Evolutionary conservation across 1,284 basidiomycete species (phyloP).

Genomic region (Exobasidium cylindrosporum): DNA sequence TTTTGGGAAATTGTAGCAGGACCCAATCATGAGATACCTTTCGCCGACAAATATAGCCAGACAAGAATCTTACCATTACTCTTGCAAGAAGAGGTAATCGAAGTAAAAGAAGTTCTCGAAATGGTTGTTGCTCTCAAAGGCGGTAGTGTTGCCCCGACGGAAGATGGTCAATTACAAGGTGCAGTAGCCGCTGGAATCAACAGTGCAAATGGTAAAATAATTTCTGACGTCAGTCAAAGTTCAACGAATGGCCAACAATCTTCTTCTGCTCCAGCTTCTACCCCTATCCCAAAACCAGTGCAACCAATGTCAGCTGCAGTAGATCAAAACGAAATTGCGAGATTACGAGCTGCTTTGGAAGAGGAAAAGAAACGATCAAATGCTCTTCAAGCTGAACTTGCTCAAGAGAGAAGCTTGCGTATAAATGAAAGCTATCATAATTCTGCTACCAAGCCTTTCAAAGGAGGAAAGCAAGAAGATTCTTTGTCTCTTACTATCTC

Average conservation of each 20-base stretch:
- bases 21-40: conserved; percentile 18
- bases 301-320: conserved; percentile 9
- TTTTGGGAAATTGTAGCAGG: conserved; percentile 45
- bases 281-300: background rate
- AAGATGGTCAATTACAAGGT: conserved; percentile 21
- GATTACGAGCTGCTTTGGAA: conserved; percentile 17
- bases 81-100: conserved; percentile 29
- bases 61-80: conserved; percentile 20
- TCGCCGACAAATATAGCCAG: conserved; percentile 12
- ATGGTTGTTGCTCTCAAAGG: conserved; percentile 38
- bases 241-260: background rate
- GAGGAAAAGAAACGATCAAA: conserved; percentile 13
- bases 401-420: conserved; percentile 11
- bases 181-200: conserved; percentile 11
- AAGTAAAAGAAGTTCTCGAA: conserved; percentile 32
- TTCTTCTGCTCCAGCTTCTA: background rate
- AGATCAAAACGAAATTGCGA: conserved; percentile 24
- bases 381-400: conserved; percentile 8
- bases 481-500: background rate
- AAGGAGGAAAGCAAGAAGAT: background rate
- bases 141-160: conserved; percentile 40
- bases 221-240: background rate
- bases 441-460: background rate
- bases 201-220: conserved; percentile 8
- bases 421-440: background rate